Conservation (phyloP, 2,329 filamentous ascomycete species). For the Arthrobotrys megalospora region DNA sequence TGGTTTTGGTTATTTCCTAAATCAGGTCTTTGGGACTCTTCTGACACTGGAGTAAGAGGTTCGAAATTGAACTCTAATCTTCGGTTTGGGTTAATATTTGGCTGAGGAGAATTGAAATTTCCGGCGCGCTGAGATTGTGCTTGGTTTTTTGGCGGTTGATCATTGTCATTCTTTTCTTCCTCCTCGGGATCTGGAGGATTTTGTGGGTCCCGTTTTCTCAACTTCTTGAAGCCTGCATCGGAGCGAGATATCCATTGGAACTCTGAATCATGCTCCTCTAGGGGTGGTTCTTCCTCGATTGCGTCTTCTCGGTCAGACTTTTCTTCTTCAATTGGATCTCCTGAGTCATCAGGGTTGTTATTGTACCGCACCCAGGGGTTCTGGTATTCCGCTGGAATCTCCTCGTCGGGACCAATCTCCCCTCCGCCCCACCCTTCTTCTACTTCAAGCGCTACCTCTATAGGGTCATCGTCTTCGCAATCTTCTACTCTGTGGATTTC, state of each 20-base stretch:
- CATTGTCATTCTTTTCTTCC: background rate
- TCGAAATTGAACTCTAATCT: background rate
- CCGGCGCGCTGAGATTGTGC: background rate
- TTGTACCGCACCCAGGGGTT: background rate
- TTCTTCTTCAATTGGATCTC: conserved; percentile 7
- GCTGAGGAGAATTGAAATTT: background rate
- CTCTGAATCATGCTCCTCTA: background rate
- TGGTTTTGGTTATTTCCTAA: background rate
- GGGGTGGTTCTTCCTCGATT: background rate
- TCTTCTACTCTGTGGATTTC: conserved; percentile 46
- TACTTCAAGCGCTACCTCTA: conserved; percentile 30
- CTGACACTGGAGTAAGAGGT: background rate
- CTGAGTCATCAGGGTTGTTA: background rate
- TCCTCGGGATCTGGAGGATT: background rate
- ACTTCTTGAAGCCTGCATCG: conserved; percentile 8
- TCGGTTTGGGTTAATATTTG: background rate
- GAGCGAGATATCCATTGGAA: conserved; percentile 5
- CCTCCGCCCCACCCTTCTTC: conserved; percentile 11
- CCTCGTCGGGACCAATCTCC: background rate
- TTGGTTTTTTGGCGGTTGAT: background rate
- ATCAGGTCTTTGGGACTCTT: background rate
- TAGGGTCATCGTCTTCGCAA: conserved; percentile 40
- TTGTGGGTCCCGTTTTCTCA: conserved; percentile 21
- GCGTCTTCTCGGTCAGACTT: background rate
- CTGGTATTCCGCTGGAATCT: background rate